Base-by-base conservation (phyloP, 139 green algal species). In the Astrephomene gubernaculifera region DNA sequence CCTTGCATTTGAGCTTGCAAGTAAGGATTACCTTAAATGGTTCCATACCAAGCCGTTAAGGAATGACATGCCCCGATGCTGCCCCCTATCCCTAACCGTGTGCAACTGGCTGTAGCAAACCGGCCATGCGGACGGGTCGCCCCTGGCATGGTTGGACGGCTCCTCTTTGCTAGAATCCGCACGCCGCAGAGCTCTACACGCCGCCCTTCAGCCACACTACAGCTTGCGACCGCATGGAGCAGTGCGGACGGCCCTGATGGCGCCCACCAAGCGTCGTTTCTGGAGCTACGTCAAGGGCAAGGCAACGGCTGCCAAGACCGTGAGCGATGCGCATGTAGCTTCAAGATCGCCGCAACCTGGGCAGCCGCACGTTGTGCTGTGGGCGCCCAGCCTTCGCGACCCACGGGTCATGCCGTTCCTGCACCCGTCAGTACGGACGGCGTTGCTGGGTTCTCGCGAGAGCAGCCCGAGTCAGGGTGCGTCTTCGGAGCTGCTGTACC, bases 401-500 rank as follows among this genome's bases (percentile, higher is more conserved):
- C 75, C 75, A 10, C 75, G 75, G 36, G 61, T 71, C 57, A 71
- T 82, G 75, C 75, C 57, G 10, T 82, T 82, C 57, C 75, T 82
- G 57, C 39, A 71, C 27, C 54, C 54, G 3, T 24, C 1, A 6
- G 38, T 71, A 27, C 38, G 75, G 36, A 17, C 17, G 54, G 75
- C 75, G 27, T 57, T 82, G 36, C 75, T 82, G 31, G 22, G 12
- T 12, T 57, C 49, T 57, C n/a, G n/a, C n/a, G n/a, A n/a, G 49
- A 57, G 49, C 49, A 57, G 49, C 49, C 49, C 49, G 49, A 17
- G 49, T 17, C 49, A 17, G 39, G 68, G 19, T 12, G 8, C 39
- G 68, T 7, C 68, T 24, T 33, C 39, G 36, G 29, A 7, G 73
- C 36, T 31, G 39, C 57, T 82, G 38, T 82, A 71, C 27, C 75